Base-by-base conservation (phyloP, 106 monocot species). In the Vanilla planifolia region DNA sequence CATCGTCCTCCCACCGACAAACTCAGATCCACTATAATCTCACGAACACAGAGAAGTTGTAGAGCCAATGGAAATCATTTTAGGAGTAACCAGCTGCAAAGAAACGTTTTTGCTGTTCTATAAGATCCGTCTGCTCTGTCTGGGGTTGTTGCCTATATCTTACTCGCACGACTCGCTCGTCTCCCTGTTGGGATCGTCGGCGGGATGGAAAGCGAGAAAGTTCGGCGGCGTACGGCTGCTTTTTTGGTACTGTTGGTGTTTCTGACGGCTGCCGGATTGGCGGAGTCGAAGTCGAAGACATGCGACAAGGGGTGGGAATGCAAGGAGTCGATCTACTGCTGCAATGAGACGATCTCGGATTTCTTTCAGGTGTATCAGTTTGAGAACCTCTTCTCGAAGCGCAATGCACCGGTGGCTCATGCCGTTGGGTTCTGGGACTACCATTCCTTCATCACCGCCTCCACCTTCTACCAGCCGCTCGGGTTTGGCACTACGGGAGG, bases 261-360 rank as follows among this genome's bases (percentile, higher is more conserved):
- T 22, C 14, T 35, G 17, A 29, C n/a, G 24, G 51, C 43, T 10
- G 23, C 25, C 4, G 70, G 26, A 4, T 71, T 2, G 25, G 70
- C 4, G 37, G 43, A 11, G 46, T 55, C 55, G 68, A 78, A 83
- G 86, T 57, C n/a, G 61, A 96, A 90, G 86, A 62, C 56, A 8
- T 96, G 96, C 65, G 67, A 76, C 73, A 91, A 85, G 81, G 96
- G 96, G 0, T 96, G 96, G 96, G 96, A 96, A 67, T 96, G 96
- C 77, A 80, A 43, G 28, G 48, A 62, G 42, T 78, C 80, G 74
- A 44, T 77, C 37, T 96, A 71, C 73, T 96, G 96, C 81, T 96
- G 96, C 68, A 91, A 91, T 67, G 75, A 87, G 0, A 96, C 96
- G 19, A 87, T 96, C 66, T 77, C 68, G 4, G 91, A 96, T 47